Evolutionary conservation across 2,329 filamentous ascomycete species (phyloP).

Genomic region (Tolypocladium endophyticum): DNA sequence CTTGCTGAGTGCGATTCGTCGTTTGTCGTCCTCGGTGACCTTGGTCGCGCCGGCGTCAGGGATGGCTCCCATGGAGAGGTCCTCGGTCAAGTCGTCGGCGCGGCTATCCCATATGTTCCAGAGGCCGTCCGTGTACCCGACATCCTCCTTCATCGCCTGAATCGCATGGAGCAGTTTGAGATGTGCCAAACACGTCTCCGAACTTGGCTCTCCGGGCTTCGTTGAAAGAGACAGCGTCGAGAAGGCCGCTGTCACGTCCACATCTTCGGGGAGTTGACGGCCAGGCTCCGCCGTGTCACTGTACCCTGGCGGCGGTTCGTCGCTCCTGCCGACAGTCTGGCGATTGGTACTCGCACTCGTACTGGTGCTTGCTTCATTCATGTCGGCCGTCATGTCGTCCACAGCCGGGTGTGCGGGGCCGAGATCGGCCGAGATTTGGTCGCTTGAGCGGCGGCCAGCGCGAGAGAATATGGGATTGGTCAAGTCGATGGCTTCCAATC

Average conservation of each 20-base stretch:
- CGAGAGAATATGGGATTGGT: not conserved
- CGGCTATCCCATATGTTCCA: slow-evolving; percentile 49
- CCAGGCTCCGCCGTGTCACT: not conserved
- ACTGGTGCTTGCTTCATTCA: not conserved
- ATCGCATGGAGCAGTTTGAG: slow-evolving; percentile 63
- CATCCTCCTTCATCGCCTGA: slow-evolving; percentile 53
- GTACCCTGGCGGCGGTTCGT: not conserved
- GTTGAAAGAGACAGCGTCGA: not conserved
- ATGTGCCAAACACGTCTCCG: slow-evolving; percentile 57
- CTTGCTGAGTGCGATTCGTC: slow-evolving; percentile 27
- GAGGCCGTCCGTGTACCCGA: slow-evolving; percentile 56
- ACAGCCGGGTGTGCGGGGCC: not conserved
- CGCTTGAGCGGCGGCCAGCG: too few species aligned
- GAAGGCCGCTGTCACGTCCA: not conserved
- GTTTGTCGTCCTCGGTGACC: slow-evolving; percentile 18
- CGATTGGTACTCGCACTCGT: not conserved
- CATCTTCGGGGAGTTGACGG: not conserved
- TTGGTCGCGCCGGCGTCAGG: slow-evolving; percentile 8
- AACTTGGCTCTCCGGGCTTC: not conserved
- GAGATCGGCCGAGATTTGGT: not conserved
- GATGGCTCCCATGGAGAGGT: not conserved
- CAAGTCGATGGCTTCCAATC: not conserved
- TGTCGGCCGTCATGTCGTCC: not conserved
- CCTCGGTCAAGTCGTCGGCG: slow-evolving; percentile 13
- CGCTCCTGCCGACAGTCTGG: not conserved